phyloP scores from a whole-genome alignment of 768 basidiomycete genomes.

The Auricularia cornea region DNA sequence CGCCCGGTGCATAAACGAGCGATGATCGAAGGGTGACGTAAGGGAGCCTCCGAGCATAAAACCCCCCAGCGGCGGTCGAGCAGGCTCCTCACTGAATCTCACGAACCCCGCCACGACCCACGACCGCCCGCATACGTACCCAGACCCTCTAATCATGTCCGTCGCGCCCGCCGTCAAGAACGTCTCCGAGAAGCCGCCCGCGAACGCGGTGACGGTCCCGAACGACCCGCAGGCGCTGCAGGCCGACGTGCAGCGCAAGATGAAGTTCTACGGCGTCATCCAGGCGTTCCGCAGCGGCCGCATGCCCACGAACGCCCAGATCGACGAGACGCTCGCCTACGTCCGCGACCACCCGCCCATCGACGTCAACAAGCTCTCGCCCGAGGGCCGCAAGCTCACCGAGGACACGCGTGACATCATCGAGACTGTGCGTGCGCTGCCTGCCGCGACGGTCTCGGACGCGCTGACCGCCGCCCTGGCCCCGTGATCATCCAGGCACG shows the following conservation, averaged over 20 bases:
- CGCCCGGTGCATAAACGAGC: no score
- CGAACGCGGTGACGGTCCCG: constrained; percentile 59
- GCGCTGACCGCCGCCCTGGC: no score
- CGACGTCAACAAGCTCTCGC: constrained; percentile 56
- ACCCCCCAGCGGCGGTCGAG: no score
- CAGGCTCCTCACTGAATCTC: no score
- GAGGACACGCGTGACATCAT: constrained; percentile 74
- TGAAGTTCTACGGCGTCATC: constrained; percentile 69
- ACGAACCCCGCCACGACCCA: neutral
- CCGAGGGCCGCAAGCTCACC: constrained; percentile 68
- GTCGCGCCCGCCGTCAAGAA: constrained; percentile 48
- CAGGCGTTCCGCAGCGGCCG: constrained; percentile 73
- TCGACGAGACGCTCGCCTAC: constrained; percentile 64
- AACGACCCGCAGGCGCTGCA: constrained; percentile 51
- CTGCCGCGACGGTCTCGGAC: no score
- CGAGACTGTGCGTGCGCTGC: constrained; percentile 38
- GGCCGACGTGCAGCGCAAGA: constrained; percentile 76
- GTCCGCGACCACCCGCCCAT: constrained; percentile 52
- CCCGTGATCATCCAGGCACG: constrained; percentile 24
- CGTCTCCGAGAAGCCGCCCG: constrained; percentile 14
- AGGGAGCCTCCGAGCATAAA: no score
- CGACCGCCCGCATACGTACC: neutral
- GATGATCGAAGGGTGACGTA: no score
- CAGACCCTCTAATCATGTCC: constrained; percentile 41
- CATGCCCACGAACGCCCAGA: constrained; percentile 73